A percentile compares a stretch with the other conserved stretches of the same genome.
Evolutionary conservation across 2,329 filamentous ascomycete genomes (phyloP).

Genomic region (Epichloe gansuensis): DNA sequence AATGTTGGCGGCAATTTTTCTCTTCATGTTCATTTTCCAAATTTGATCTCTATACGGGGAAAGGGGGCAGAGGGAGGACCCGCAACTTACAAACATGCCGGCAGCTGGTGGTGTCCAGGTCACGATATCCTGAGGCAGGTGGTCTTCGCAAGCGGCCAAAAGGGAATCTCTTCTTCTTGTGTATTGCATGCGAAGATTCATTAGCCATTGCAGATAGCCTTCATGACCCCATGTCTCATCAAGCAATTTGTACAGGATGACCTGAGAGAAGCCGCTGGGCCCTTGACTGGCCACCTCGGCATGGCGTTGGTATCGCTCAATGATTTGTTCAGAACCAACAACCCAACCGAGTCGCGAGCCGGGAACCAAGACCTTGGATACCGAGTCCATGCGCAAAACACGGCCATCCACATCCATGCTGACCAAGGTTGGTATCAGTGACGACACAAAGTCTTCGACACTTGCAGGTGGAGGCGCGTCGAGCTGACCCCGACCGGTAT

Average conservation of each 20-base stretch:
- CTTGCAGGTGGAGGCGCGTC: conserved; percentile 42
- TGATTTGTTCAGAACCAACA: conserved; percentile 71
- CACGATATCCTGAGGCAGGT: conserved; percentile 62
- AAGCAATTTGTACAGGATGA: conserved; percentile 75
- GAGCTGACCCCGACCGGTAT: conserved; percentile 41
- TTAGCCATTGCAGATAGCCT: conserved; percentile 82
- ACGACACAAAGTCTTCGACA: conserved; percentile 60
- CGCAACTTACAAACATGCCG: conserved; percentile 76
- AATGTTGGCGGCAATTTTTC: neutral
- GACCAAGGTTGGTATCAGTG: conserved; percentile 52
- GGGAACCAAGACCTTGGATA: conserved; percentile 82
- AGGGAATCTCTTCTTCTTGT: conserved; percentile 67
- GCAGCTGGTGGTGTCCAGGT: conserved; percentile 70
- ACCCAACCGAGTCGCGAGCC: conserved; percentile 81
- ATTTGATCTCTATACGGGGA: neutral
- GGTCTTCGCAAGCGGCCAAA: conserved; percentile 65
- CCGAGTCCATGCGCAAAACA: conserved; percentile 82
- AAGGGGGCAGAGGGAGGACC: neutral
- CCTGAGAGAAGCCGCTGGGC: conserved; percentile 72
- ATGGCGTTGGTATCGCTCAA: conserved; percentile 72
- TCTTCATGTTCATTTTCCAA: neutral
- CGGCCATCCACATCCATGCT: conserved; percentile 77
- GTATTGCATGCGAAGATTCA: conserved; percentile 70
- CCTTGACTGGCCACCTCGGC: conserved; percentile 77
- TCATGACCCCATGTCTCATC: conserved; percentile 91